A percentile compares a stretch with the other conserved stretches of the same genome.
phyloP scores from a whole-genome alignment of 345 rosid genomes.

The Eucalyptus cloeziana region DNA sequence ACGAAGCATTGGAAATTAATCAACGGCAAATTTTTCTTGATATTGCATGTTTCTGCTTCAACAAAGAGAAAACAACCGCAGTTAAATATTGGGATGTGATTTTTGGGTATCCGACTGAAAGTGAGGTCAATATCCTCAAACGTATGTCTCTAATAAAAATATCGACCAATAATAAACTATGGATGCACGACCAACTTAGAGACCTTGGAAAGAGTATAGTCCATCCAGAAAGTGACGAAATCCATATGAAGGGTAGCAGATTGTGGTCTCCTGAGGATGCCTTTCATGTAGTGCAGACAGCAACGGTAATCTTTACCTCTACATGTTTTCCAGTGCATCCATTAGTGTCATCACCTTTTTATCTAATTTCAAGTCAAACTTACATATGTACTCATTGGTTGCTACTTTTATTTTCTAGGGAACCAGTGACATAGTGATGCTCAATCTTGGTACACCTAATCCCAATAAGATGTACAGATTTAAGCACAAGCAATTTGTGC shows the following conservation, averaged over 20 bases:
- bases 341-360: rapidly evolving
- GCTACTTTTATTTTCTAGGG: not conserved
- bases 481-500: not conserved
- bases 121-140: rapidly evolving
- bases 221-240: too few species aligned
- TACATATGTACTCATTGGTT: not conserved
- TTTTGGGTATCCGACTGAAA: too few species aligned
- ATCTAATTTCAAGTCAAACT: not conserved
- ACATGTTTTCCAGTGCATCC: rapidly evolving
- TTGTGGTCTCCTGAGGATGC: not conserved
- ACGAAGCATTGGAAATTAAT: rapidly evolving
- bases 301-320: not conserved
- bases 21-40: not conserved
- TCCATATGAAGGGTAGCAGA: not conserved
- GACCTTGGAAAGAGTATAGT: too few species aligned
- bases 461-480: rapidly evolving
- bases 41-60: not conserved
- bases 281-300: rapidly evolving
- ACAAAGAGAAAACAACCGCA: not conserved
- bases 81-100: too few species aligned
- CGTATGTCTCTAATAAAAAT: too few species aligned
- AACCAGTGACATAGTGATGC: rapidly evolving
- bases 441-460: not conserved
- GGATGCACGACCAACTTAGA: too few species aligned
- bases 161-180: rapidly evolving